Conservation (phyloP, 2,329 filamentous ascomycete genomes). For the Scedosporium apiospermum region DNA sequence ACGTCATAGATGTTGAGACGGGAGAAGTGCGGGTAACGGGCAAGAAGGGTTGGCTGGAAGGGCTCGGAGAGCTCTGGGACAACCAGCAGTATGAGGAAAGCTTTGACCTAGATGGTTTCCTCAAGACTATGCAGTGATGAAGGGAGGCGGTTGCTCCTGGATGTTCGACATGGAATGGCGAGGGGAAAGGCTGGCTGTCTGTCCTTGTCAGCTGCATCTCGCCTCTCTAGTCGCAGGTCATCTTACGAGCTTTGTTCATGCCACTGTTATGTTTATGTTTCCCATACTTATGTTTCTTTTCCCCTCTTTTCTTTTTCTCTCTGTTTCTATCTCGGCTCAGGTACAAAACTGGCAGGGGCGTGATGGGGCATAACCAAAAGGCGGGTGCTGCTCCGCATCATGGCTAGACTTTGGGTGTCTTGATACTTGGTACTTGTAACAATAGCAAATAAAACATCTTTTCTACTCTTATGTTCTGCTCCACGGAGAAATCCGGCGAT, state of each 20-base stretch:
- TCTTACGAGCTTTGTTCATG: background rate
- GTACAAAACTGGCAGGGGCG: background rate
- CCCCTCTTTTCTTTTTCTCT: background rate
- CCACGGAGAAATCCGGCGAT: background rate
- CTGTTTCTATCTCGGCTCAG: background rate
- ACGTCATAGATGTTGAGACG: constrained; percentile 87
- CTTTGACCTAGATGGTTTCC: constrained; percentile 89
- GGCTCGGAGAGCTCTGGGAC: constrained; percentile 93
- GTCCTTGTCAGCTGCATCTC: background rate
- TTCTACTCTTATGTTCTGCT: background rate
- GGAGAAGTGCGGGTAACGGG: constrained; percentile 93
- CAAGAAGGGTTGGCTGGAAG: constrained; percentile 92
- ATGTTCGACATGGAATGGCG: no score
- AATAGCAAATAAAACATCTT: background rate
- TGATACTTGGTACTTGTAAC: background rate
- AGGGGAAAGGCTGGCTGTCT: background rate
- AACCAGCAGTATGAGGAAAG: constrained; percentile 97
- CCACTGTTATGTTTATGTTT: background rate
- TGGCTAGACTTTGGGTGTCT: background rate
- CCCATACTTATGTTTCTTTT: background rate
- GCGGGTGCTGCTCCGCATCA: background rate
- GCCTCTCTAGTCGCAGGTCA: background rate
- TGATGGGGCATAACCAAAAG: background rate
- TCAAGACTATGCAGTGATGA: constrained; percentile 74
- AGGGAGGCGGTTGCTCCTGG: background rate